These are phyloP conservation scores for Geotrichum histeridarum DNA, from an alignment of 1,139 yeast genomes.

Conservation along the genomic window DNA sequence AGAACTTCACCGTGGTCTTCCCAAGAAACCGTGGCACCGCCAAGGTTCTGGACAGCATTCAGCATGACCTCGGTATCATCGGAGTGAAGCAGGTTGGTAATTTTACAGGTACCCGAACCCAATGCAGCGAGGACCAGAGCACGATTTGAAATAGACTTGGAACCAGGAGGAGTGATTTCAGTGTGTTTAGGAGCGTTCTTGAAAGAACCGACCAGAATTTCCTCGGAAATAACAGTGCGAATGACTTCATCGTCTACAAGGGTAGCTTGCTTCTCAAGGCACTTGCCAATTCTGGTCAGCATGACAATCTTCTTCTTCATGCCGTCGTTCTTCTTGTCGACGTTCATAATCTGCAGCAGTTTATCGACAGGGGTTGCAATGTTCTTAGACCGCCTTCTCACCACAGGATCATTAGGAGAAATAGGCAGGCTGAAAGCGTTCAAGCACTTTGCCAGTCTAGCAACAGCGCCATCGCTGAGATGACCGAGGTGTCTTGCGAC, in stretches of 20 bases:
- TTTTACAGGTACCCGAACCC: slow-evolving; percentile 76
- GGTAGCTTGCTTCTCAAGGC: slow-evolving; percentile 85
- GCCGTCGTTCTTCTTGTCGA: slow-evolving; percentile 96
- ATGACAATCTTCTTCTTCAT: slow-evolving; percentile 81
- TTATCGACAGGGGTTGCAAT: slow-evolving; percentile 68
- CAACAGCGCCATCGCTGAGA: slow-evolving; percentile 87
- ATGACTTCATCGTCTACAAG: slow-evolving; percentile 74
- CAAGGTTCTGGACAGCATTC: slow-evolving; percentile 69
- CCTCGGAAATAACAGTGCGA: slow-evolving; percentile 79
- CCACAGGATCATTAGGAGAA: slow-evolving; percentile 66
- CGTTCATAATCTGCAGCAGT: slow-evolving; percentile 78
- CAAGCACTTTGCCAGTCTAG: slow-evolving; percentile 78
- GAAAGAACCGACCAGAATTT: slow-evolving; percentile 51
- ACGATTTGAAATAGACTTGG: slow-evolving; percentile 92
- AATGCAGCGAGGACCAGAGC: slow-evolving; percentile 90
- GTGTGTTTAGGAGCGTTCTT: slow-evolving; percentile 44
- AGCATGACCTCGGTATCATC: slow-evolving; percentile 97
- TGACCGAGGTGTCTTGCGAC: slow-evolving; percentile 84
- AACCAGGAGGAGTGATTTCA: slow-evolving; percentile 82
- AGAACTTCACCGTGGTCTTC: slow-evolving; percentile 84
- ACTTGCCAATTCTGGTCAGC: slow-evolving; percentile 77
- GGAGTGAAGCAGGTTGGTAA: slow-evolving; percentile 80
- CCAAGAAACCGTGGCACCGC: slow-evolving; percentile 75
- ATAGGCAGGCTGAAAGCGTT: slow-evolving; percentile 83
- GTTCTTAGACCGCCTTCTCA: slow-evolving; percentile 61